phyloP scores from a whole-genome alignment of 192 early-diverging fungal species.

The Gryganskiella cystojenkinii region DNA sequence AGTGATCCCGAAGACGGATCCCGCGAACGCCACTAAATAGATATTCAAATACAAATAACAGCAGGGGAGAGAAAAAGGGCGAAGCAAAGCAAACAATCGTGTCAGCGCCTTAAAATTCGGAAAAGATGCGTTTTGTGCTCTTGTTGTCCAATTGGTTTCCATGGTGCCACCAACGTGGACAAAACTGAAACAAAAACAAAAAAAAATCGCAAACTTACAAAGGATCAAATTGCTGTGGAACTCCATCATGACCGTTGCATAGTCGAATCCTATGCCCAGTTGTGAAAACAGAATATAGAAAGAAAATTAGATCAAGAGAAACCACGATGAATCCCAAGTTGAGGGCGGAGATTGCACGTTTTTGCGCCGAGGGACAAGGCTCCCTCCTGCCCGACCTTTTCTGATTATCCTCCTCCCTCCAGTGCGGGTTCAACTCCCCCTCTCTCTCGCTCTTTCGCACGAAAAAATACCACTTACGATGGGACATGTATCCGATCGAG shows the following conservation, averaged over 20 bases:
- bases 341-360: neutral
- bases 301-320: neutral
- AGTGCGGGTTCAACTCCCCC: too few species aligned
- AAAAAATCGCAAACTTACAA: slow-evolving; percentile 15
- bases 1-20: slow-evolving; percentile 18
- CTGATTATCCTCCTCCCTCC: too few species aligned
- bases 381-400: neutral
- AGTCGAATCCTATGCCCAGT: neutral
- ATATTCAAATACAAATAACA: too few species aligned
- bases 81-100: too few species aligned
- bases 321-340: neutral
- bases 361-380: neutral
- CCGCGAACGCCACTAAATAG: slow-evolving; percentile 32
- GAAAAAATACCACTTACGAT: slow-evolving; percentile 7
- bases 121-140: too few species aligned
- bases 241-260: slow-evolving; percentile 25
- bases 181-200: too few species aligned
- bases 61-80: too few species aligned
- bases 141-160: neutral
- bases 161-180: too few species aligned
- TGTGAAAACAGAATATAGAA: too few species aligned
- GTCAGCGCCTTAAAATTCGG: too few species aligned
- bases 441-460: neutral
- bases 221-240: slow-evolving; percentile 37
- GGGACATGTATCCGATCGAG: slow-evolving; percentile 2